phyloP scores from a whole-genome alignment of 257 asterid genomes.

The Rubia yunnanensis region DNA sequence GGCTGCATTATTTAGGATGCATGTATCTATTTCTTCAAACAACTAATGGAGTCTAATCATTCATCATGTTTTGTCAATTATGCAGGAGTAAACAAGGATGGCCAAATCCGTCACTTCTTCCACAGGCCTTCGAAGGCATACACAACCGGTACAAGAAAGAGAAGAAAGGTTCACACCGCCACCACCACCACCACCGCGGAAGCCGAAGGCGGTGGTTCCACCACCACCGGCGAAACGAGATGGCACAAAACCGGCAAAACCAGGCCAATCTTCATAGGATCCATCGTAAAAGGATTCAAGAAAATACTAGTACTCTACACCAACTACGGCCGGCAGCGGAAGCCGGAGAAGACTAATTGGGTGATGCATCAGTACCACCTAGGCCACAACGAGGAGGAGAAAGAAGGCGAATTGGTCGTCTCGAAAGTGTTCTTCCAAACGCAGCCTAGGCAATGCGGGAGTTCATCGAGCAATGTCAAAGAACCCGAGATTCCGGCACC shows the following conservation, averaged over 20 bases:
- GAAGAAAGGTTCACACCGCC: slow-evolving; percentile 64
- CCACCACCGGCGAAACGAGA: slow-evolving; percentile 60
- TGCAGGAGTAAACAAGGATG: slow-evolving; percentile 76
- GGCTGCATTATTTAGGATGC: too few relatives aligned
- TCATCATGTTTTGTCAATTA: neutral
- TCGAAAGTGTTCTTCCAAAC: slow-evolving; percentile 93
- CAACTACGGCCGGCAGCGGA: slow-evolving; percentile 76
- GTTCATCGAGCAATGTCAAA: slow-evolving; percentile 27
- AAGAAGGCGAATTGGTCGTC: slow-evolving; percentile 80
- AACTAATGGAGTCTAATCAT: neutral
- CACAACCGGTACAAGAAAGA: slow-evolving; percentile 86
- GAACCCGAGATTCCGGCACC: slow-evolving; percentile 8
- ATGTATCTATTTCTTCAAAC: neutral
- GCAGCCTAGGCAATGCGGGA: slow-evolving; percentile 77
- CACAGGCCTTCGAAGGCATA: slow-evolving; percentile 91
- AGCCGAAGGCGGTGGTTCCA: slow-evolving; percentile 11
- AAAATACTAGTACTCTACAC: slow-evolving; percentile 84
- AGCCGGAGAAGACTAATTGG: slow-evolving; percentile 92
- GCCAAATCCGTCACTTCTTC: slow-evolving; percentile 90
- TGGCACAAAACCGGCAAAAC: slow-evolving; percentile 98
- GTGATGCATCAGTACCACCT: slow-evolving; percentile 93
- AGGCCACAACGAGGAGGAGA: slow-evolving; percentile 78
- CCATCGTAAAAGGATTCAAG: slow-evolving; percentile 59
- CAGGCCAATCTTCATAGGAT: slow-evolving; percentile 36
- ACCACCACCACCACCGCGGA: slow-evolving; percentile 2